Conservation (phyloP, 2,329 filamentous ascomycete genomes). For the Pseudogymnoascus sp. region DNA sequence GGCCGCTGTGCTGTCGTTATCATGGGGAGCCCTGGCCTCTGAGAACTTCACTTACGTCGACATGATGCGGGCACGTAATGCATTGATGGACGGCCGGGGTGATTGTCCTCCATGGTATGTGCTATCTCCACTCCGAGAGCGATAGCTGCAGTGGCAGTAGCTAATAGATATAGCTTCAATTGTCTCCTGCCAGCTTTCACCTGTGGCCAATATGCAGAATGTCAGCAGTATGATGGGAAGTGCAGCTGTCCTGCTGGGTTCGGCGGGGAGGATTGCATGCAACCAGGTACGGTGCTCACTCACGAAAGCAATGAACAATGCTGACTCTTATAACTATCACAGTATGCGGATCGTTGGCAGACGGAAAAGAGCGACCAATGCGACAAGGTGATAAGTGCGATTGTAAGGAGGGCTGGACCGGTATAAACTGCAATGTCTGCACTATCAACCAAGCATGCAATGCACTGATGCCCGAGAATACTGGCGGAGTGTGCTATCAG, state of each 20-base stretch:
- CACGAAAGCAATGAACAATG: background rate
- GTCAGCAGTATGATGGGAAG: constrained; percentile 84
- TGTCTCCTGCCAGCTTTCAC: constrained; percentile 88
- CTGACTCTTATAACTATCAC: constrained; percentile 21
- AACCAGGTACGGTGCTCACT: constrained; percentile 51
- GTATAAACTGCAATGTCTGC: constrained; percentile 98
- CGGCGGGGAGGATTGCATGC: constrained; percentile 85
- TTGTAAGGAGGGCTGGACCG: constrained; percentile 88
- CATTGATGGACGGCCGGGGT: constrained; percentile 65
- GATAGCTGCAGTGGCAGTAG: constrained; percentile 13
- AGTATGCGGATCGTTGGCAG: constrained; percentile 81
- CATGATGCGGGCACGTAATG: constrained; percentile 57
- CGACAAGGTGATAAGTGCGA: constrained; percentile 65
- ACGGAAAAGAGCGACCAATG: constrained; percentile 70
- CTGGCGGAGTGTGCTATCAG: constrained; percentile 85
- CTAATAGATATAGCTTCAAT: constrained; percentile 65
- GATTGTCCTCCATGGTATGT: constrained; percentile 69
- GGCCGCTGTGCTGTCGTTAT: constrained; percentile 31
- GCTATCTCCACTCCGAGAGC: constrained; percentile 7
- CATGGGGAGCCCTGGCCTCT: constrained; percentile 34
- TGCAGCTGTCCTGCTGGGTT: constrained; percentile 89
- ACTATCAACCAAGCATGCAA: constrained; percentile 75
- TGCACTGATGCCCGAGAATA: constrained; percentile 72
- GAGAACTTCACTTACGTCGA: constrained; percentile 53
- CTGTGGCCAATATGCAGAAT: constrained; percentile 83